Conservation (phyloP, 352 stramenopile genomes). For the Pythium aristosporum region DNA sequence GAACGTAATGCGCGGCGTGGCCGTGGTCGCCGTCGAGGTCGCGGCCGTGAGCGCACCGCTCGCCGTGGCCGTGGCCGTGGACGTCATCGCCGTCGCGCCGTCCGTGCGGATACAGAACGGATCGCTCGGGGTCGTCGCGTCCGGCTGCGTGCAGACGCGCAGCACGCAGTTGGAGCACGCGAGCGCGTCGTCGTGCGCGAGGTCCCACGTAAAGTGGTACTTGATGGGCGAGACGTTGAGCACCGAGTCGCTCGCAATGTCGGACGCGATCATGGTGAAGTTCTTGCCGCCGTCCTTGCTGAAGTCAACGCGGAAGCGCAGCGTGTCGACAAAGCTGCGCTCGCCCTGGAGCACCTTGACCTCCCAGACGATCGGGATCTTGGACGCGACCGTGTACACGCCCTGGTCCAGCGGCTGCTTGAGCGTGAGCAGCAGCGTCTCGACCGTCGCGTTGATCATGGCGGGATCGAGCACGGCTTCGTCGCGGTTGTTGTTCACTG, state of each 20-base stretch:
- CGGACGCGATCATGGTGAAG: constrained; percentile 28
- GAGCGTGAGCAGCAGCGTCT: constrained; percentile 31
- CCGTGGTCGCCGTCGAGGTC: not conserved
- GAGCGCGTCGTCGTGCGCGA: constrained; percentile 37
- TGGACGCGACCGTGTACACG: constrained; percentile 45
- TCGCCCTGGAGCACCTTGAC: constrained; percentile 32
- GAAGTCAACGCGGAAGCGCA: constrained; percentile 43
- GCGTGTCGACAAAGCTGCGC: constrained; percentile 18
- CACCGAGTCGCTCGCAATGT: constrained; percentile 17
- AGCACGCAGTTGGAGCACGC: constrained; percentile 50
- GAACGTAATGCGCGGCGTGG: constrained; percentile 37
- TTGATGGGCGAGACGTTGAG: constrained; percentile 9
- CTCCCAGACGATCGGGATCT: constrained; percentile 45
- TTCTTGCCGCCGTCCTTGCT: constrained; percentile 33
- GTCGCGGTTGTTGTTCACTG: not conserved
- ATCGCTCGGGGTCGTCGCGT: constrained; percentile 8
- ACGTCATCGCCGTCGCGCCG: constrained; percentile 20
- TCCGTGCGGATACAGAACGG: constrained; percentile 53
- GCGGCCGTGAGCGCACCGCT: constrained; percentile 3
- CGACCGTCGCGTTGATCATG: constrained; percentile 7
- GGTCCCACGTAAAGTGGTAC: constrained; percentile 50
- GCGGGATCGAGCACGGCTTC: constrained; percentile 1
- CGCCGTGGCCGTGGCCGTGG: constrained; percentile 1
- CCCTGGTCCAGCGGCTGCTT: constrained; percentile 39
- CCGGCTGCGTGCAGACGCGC: constrained; percentile 33